These are phyloP conservation scores for Pleurotus pulmonarius DNA, from an alignment of 768 basidiomycete genomes.

Conservation along the genomic window DNA sequence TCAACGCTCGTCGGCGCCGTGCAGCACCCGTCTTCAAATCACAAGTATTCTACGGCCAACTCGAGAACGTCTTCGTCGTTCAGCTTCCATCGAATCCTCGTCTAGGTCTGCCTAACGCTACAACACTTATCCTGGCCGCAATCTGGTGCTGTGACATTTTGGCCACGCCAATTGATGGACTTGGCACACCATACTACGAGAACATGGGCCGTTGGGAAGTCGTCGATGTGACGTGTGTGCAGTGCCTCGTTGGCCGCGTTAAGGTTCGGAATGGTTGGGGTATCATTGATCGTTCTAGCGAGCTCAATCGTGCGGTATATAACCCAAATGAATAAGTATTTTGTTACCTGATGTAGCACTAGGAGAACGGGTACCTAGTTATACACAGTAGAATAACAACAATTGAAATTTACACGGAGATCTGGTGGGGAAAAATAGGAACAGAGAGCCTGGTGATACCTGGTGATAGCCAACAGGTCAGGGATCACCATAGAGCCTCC, in stretches of 20 bases:
- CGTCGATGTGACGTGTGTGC: slow-evolving; percentile 22
- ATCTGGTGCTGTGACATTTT: slow-evolving; percentile 15
- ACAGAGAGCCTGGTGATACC: too few species aligned
- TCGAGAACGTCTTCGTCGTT: slow-evolving; percentile 25
- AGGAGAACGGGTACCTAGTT: too few species aligned
- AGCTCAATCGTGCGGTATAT: background rate
- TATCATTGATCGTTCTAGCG: slow-evolving; percentile 18
- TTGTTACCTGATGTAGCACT: background rate
- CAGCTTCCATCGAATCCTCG: slow-evolving; percentile 12
- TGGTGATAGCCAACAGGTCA: too few species aligned
- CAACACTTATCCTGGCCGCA: slow-evolving; percentile 21
- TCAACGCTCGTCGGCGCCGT: slow-evolving; percentile 12
- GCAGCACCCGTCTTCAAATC: slow-evolving; percentile 10
- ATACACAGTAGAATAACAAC: too few species aligned
- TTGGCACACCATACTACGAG: slow-evolving; percentile 19
- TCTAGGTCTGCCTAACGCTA: slow-evolving; percentile 12
- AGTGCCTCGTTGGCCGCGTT: slow-evolving; percentile 23
- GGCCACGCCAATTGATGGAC: background rate
- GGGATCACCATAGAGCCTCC: too few species aligned
- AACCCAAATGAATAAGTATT: background rate
- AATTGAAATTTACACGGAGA: too few species aligned
- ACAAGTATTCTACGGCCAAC: slow-evolving; percentile 28
- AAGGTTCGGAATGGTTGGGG: slow-evolving; percentile 16
- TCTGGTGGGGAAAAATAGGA: too few species aligned
- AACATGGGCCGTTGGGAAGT: slow-evolving; percentile 15